Evolutionary conservation across 257 asterid species (phyloP), one percentile per base, ranked within the genome.

Genomic region (Ophiorrhiza pumila): DNA sequence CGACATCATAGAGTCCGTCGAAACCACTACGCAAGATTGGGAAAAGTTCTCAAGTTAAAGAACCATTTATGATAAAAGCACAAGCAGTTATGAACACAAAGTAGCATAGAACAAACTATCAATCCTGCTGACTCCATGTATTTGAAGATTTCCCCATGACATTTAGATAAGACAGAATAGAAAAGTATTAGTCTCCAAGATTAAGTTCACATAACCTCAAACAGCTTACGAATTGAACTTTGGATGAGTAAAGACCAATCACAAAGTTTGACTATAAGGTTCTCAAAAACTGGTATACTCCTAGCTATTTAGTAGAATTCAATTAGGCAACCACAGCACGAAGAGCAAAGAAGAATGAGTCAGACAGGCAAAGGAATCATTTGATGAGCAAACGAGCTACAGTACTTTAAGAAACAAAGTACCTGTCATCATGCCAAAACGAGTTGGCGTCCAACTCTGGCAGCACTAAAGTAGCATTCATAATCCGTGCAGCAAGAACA

Each of bases 401-500:
- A 49, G 60, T 55, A 74, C 15, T 35, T 34, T 18, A 20, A 4
- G 60, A 68, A 77, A 78, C 62, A 42, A 69, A 59, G 72, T 85
- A 94, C 99, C 98, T 91, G 83, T 92, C 93, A 79, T 94, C 99
- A 78, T 87, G 97, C 99, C 99, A 91, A 84, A 88, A 94, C 71
- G 99, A 94, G 80, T 94, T 91, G 3, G 97, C 97, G 39, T 94
- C 99, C 86, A 94, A 82, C 83, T 94, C 99, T 71, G 99, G 99
- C 74, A 94, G 90, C 81, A 91, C 98, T 58, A 94, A 88, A 60
- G 97, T 94, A 45, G 98, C 99, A 84, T 94, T 91, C 98, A 94
- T 88, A 79, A 94, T 91, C 78, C 97, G 83, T 59, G 98, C 99
- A 87, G 99, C 98, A 74, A 94, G 92, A 78, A 94, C 99, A 69